Evolutionary conservation across 768 basidiomycete genomes (phyloP), one percentile per base, ranked within the genome.

Genomic region (Chiua virens): DNA sequence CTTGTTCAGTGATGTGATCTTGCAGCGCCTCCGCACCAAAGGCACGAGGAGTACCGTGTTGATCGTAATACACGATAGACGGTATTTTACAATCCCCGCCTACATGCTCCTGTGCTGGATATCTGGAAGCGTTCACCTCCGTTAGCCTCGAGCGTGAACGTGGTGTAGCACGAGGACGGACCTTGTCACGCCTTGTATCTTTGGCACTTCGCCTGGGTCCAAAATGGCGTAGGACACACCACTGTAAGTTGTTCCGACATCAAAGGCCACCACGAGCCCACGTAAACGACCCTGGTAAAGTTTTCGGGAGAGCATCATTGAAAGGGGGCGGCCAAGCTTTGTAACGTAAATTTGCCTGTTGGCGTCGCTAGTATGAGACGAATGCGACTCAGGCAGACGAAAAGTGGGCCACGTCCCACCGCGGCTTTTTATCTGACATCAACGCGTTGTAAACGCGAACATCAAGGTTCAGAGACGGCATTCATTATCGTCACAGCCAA

Each of bases 21-120:
- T 67, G 65, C 21, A 69, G 61, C 2, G 78, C 73, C 58, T 79
- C 78, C 14, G 77, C 77, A 20, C 78, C 78, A 28, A 73, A 70
- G 7, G 76, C 74, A 43, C 69, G 65, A 17, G 75, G 68, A 0
- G 56, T 55, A 1, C 78, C 78, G 8, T 59, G 54, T 30, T 65
- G 55, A 49, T 77, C 73, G 50, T 80, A 80, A 56, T 74, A 80
- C 13, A 79, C 52, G 45, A 79, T 68, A 22, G 75, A 74, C 5
- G 79, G 79, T 47, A 79, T 77, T 58, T 79, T 79, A 44, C 71
- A 74, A 45, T 74, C 73, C 5, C 75, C 75, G 47, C 72, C 71
- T 20, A 70, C 69, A 44, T 71, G 67, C 42, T 76, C 73, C 52
- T 76, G 75, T 0, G 74, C 75, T 15, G 75, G 74, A 50, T 71